Base-by-base conservation (phyloP, 345 rosid species). In the Eutrema yunnanense region DNA sequence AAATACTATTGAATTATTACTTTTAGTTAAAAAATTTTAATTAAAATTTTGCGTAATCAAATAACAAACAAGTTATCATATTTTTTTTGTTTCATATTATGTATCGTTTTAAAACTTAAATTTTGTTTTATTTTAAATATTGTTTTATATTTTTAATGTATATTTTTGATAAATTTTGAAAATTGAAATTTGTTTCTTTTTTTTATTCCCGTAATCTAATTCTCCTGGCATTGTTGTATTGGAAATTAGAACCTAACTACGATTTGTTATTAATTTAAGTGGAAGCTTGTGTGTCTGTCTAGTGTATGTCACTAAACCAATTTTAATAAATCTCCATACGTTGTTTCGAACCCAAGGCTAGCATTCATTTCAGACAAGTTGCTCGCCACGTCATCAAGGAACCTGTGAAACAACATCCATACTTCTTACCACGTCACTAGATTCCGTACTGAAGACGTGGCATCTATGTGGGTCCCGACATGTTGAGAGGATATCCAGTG, bases 401-500 rank as follows among this genome's bases (percentile, higher is more conserved):
- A 6, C 8, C 4, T 10, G 16, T 11, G 26, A 36, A 43, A 33
- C 63, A 62, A 12, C 51, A 63, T 10, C 73, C 77, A 77, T 43
- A 34, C 13, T 3, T 14, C 5, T 56, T 64, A 9, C 73, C 73
- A 71, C 61, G 80, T 71, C 80, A 66, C 6, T 4, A 42, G 6
- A 9, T 50, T 30, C 71, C 76, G 72, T 71, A 77, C 72, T 2
- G 36, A 33, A 8, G 1, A 63, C 55, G 73, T 72, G 80, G 77
- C 76, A 77, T 14, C 27, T 0, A 38, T 10, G 47, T 75, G 76
- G 76, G 72, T 8, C 77, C 73, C 40, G 16, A 43, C 68, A 71
- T 10, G 72, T 71, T 42, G 72, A 65, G 72, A 42, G 77, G 30
- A 77, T 77, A 77, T 77, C 67, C 80, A 34, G 62, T 65, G 42